Percentiles rank a stretch among this genome's conserved stretches.
Evolutionary conservation across 176 grass and related monocot genomes (phyloP).

Genomic region (Thalia dealbata): DNA sequence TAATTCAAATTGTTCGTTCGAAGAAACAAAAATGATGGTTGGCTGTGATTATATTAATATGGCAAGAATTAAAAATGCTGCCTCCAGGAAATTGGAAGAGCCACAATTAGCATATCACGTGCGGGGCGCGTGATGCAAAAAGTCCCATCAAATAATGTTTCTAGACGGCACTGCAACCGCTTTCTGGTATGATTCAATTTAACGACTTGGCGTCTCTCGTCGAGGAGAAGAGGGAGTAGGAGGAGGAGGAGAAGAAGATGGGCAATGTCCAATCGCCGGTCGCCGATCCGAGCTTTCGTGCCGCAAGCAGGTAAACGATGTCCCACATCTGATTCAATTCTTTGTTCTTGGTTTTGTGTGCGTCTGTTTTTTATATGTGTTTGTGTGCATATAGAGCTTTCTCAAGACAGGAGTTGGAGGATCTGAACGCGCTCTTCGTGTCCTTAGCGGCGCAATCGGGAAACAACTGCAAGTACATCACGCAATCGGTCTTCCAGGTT

Average conservation of each 20-base stretch:
- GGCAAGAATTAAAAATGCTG: no score
- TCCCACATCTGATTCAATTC: background rate
- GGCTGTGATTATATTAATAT: no score
- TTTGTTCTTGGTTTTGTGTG: no score
- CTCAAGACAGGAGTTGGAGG: conserved; percentile 69
- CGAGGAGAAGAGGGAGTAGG: background rate
- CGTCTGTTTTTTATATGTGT: background rate
- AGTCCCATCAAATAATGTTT: no score
- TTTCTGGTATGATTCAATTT: no score
- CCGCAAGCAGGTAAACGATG: conserved; percentile 36
- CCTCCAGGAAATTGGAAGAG: no score
- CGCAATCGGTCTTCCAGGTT: conserved; percentile 65
- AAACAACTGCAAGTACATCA: conserved; percentile 44
- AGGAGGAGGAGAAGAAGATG: conserved; percentile 21
- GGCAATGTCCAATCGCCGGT: conserved; percentile 60
- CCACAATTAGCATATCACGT: no score
- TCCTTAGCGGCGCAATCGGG: conserved; percentile 58
- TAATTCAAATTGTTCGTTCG: no score
- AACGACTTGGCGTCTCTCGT: no score
- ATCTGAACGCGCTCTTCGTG: conserved; percentile 44
- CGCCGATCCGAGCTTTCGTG: conserved; percentile 29
- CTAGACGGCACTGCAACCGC: no score
- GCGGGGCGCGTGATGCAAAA: no score
- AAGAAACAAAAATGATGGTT: no score
- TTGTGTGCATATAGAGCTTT: conserved; percentile 45